These are phyloP conservation scores for Forsythia viridissima DNA, from an alignment of 257 asterid species.

Conservation along the genomic window DNA sequence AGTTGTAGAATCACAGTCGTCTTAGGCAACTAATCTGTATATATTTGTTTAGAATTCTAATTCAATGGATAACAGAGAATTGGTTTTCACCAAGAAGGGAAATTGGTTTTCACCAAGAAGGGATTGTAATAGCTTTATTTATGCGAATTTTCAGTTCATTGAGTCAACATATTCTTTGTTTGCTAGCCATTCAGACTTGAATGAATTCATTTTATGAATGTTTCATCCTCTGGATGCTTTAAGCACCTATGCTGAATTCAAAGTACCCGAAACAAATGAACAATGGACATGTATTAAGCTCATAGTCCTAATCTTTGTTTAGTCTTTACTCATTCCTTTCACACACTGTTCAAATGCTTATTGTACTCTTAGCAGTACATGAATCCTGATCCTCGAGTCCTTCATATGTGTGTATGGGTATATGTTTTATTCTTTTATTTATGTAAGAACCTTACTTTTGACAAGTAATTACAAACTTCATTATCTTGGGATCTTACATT, in stretches of 20 bases:
- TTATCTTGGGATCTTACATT: neutral
- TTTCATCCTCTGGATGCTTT: constrained; percentile 5
- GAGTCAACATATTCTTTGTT: neutral
- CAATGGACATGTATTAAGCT: neutral
- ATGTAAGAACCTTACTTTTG: neutral
- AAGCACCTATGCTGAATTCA: neutral
- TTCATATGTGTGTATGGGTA: neutral
- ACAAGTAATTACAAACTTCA: neutral
- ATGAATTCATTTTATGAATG: neutral
- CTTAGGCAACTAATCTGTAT: neutral
- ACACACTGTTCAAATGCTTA: neutral
- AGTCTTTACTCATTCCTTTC: neutral
- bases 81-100: neutral
- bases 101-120: neutral
- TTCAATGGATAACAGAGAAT: neutral
- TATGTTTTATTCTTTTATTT: too few species aligned
- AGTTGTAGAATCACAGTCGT: neutral
- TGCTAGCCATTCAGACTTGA: neutral
- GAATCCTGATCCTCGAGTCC: neutral
- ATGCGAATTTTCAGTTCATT: neutral
- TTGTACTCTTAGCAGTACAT: neutral
- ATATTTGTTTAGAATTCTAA: neutral
- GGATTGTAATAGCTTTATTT: neutral
- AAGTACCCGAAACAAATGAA: neutral
- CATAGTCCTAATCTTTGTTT: neutral